Evolutionary conservation across 2,329 filamentous ascomycete genomes (phyloP), one percentile per base, ranked within the genome.

Genomic region (Penicillium palitans): DNA sequence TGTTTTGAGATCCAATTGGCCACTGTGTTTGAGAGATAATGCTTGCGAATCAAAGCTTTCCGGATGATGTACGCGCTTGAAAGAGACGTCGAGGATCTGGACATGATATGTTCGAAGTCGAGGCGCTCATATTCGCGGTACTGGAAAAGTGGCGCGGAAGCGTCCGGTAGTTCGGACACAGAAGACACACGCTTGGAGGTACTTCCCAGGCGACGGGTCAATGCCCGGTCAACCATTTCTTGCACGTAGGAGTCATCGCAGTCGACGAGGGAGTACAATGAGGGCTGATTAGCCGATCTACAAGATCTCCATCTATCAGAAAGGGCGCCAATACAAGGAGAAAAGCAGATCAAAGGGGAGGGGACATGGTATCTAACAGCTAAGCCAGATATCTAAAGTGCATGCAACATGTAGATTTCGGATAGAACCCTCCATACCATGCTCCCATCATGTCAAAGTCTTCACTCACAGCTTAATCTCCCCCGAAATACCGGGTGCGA

Each of bases 31-130:
- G 89, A 88, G 3, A 99, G 83, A 72, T 95, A 98, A 74, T 99
- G 95, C 76, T 99, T 99, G 59, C 95, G 86, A 68, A 98, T 98
- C 21, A 99, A 81, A 0, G 95, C 95, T 80, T 98, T 98, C 69
- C 95, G 90, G 72, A 98, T 96, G 71, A 97, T 84, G 76, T 97
- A 98, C 70, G 91, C 90, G 76, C 97, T 98, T 66, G 90, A 82
- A 2, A 96, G 80, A 12, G 83, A 85, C 0, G 84, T 86, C 0
- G 76, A 72, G 0, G 89, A 77, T 65, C 91, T 81, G 1, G 80
- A 74, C 57, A 89, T 80, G 19, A 90, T 83, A 68, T 89, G 86
- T 55, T 90, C 87, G 73, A 96, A 98, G 71, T 96, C 90, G 59
- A 98, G 84, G 42, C 84, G 81, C 75, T 99, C 95, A 76, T 99